phyloP scores from a whole-genome alignment of 257 asterid genomes.

The Solanum rostratum region DNA sequence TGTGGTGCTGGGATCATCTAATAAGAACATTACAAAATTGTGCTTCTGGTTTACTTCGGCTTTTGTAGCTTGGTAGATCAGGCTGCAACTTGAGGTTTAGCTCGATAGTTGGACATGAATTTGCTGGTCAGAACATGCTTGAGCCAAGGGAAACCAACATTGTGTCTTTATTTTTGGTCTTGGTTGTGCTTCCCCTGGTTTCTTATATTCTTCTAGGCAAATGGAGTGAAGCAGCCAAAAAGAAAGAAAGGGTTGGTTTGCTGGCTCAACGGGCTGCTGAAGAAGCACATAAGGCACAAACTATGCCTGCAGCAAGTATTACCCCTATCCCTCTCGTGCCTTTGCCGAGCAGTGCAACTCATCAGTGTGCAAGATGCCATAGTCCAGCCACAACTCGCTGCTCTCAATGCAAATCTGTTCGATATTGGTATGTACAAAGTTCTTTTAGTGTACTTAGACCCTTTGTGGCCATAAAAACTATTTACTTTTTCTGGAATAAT shows the following conservation, averaged over 20 bases:
- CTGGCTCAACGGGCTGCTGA: slow-evolving; percentile 46
- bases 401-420: slow-evolving; percentile 67
- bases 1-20: background rate
- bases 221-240: slow-evolving; percentile 56
- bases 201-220: slow-evolving; percentile 60
- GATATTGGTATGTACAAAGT: slow-evolving; percentile 56
- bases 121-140: slow-evolving; percentile 68
- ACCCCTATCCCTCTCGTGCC: slow-evolving; percentile 19
- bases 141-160: slow-evolving; percentile 70
- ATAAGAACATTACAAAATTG: background rate
- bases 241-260: slow-evolving; percentile 38
- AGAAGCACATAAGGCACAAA: slow-evolving; percentile 31
- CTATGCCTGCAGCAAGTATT: slow-evolving; percentile 35
- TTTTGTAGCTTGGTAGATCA: slow-evolving; percentile 21
- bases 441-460: background rate
- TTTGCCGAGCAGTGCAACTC: slow-evolving; percentile 36
- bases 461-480: background rate
- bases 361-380: slow-evolving; percentile 59
- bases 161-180: slow-evolving; percentile 48
- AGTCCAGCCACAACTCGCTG: slow-evolving; percentile 68
- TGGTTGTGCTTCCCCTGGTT: slow-evolving; percentile 72
- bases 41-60: background rate
- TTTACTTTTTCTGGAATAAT: background rate
- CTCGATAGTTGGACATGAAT: slow-evolving; percentile 48
- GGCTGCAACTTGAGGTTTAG: slow-evolving; percentile 12